Conservation (phyloP, 202 grass and related monocot genomes). For the Saccharum hybrid region DNA sequence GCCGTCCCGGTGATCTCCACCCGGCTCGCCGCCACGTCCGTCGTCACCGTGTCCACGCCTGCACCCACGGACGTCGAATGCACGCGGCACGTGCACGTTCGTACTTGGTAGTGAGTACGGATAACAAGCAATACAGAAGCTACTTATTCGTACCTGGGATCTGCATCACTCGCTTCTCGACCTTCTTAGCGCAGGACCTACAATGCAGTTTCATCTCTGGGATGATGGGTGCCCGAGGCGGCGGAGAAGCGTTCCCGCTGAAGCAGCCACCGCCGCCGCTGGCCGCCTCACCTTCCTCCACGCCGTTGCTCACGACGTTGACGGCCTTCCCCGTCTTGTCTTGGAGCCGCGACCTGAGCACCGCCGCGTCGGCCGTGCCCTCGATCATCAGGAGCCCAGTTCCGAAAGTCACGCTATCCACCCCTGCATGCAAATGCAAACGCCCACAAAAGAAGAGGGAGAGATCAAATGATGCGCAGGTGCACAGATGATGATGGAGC, state of each 20-base stretch:
- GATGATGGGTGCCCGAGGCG: background rate
- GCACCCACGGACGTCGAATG: background rate
- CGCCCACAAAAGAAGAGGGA: too few relatives aligned
- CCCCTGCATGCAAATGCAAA: background rate
- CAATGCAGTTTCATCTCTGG: slow-evolving; percentile 15
- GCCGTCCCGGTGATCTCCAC: background rate
- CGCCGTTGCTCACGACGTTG: background rate
- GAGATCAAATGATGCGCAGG: background rate
- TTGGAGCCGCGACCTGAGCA: background rate
- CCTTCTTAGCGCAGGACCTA: background rate
- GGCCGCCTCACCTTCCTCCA: background rate
- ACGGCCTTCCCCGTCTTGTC: background rate
- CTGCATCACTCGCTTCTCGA: background rate
- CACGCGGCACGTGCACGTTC: too few relatives aligned
- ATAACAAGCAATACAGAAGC: too few relatives aligned
- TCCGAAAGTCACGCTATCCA: background rate
- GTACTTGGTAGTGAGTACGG: too few relatives aligned
- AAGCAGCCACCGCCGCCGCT: too few relatives aligned
- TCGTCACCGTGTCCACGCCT: slow-evolving; percentile 10
- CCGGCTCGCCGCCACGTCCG: background rate
- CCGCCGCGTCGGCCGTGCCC: slow-evolving; percentile 18
- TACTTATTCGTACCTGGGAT: slow-evolving; percentile 4
- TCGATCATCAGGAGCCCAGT: background rate
- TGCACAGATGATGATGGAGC: background rate
- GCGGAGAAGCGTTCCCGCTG: too few relatives aligned